Evolutionary conservation across 2,329 filamentous ascomycete species (phyloP).

Genomic region (Fusarium equiseti): DNA sequence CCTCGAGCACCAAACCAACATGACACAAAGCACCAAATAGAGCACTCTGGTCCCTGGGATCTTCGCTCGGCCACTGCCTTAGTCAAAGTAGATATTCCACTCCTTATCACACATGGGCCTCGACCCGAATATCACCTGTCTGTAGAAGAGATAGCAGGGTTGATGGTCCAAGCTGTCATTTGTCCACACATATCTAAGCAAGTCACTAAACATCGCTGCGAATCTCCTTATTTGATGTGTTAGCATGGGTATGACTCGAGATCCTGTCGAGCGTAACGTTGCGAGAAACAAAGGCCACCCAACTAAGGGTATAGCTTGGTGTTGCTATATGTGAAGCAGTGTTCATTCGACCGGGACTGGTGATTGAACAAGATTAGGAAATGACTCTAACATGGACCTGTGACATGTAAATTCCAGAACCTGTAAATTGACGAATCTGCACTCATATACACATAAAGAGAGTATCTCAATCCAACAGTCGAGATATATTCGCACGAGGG

Average conservation of each 20-base stretch:
- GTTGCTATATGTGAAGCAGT: neutral
- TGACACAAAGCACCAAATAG: constrained; percentile 21
- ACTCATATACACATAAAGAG: neutral
- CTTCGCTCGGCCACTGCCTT: constrained; percentile 6
- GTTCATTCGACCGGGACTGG: neutral
- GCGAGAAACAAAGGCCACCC: neutral
- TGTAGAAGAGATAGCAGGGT: neutral
- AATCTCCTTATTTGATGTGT: neutral
- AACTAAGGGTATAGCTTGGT: neutral
- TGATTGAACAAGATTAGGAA: neutral
- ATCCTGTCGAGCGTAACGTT: neutral
- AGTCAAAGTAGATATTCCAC: neutral
- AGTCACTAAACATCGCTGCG: constrained; percentile 2
- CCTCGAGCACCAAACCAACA: constrained; percentile 19
- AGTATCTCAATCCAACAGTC: constrained; percentile 5
- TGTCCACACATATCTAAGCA: neutral
- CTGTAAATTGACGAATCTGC: neutral
- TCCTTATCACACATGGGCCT: constrained; percentile 3
- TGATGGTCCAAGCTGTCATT: constrained; percentile 1
- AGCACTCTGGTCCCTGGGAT: constrained; percentile 7
- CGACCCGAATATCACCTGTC: constrained; percentile 7
- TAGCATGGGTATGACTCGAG: constrained; percentile 12
- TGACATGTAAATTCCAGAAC: neutral
- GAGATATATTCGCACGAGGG: constrained; percentile 5
- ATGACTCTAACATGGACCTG: neutral